Percentiles rank a stretch among this genome's conserved stretches.
These are phyloP conservation scores for Colletotrichum sublineola DNA, from an alignment of 2,329 filamentous ascomycete species.

Conservation along the genomic window DNA sequence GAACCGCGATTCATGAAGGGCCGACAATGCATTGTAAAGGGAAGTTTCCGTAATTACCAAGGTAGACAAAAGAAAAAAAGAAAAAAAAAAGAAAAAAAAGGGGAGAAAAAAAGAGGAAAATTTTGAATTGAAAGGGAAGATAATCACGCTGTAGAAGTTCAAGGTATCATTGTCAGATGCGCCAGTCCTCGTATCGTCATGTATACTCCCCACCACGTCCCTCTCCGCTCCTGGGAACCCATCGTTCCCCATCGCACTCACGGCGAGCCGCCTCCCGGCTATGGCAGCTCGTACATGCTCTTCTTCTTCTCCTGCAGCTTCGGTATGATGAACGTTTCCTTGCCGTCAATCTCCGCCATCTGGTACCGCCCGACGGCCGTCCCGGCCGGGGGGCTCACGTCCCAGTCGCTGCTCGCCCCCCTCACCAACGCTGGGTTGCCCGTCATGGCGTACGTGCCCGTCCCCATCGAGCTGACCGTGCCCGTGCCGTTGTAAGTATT, in stretches of 20 bases:
- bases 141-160: slow-evolving; percentile 19
- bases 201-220: no score
- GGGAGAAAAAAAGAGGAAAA: neutral
- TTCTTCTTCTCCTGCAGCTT: slow-evolving; percentile 29
- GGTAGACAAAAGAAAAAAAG: neutral
- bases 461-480: slow-evolving; percentile 38
- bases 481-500: slow-evolving; percentile 23
- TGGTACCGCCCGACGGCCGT: slow-evolving; percentile 26
- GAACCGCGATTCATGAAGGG: neutral
- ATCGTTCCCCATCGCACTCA: no score
- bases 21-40: no score
- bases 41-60: no score
- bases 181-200: neutral
- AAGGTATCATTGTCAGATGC: slow-evolving; percentile 21
- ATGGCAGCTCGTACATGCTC: slow-evolving; percentile 38
- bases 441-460: slow-evolving; percentile 22
- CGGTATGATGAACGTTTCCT: slow-evolving; percentile 24
- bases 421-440: slow-evolving; percentile 2
- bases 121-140: no score
- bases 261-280: neutral
- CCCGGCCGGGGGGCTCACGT: slow-evolving; percentile 2
- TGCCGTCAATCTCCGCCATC: slow-evolving; percentile 39
- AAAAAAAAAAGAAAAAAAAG: neutral
- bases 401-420: slow-evolving; percentile 33
- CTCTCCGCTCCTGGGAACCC: no score